Conservation (phyloP, 2,329 filamentous ascomycete species). For the Hymenoscyphus scutula region DNA sequence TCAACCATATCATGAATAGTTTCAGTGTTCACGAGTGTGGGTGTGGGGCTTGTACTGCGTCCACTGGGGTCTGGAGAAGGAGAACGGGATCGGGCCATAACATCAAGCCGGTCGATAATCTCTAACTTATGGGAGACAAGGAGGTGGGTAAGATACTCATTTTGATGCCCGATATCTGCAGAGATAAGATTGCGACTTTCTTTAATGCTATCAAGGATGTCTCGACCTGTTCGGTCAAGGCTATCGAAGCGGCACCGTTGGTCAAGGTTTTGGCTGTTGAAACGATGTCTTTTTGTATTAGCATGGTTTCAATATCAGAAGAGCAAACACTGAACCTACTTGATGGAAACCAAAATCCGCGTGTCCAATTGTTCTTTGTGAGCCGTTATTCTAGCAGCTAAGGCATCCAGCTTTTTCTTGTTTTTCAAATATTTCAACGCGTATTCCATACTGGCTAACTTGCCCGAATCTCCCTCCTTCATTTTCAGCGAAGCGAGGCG, state of each 20-base stretch:
- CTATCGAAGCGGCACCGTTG: slow-evolving; percentile 10
- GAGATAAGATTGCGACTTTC: slow-evolving; percentile 2
- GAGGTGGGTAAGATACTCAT: slow-evolving; percentile 9
- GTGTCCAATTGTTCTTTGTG: too few relatives aligned
- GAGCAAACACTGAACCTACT: too few relatives aligned
- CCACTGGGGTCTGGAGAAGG: background rate
- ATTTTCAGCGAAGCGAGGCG: slow-evolving; percentile 6
- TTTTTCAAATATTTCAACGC: too few relatives aligned
- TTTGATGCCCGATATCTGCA: slow-evolving; percentile 8
- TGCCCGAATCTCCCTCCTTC: background rate
- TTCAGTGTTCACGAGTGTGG: too few relatives aligned
- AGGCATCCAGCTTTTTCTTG: too few relatives aligned
- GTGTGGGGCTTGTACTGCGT: too few relatives aligned
- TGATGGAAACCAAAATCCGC: too few relatives aligned
- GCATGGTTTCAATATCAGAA: background rate
- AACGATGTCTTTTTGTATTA: slow-evolving; percentile 5
- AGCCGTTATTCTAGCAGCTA: too few relatives aligned
- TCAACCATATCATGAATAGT: too few relatives aligned
- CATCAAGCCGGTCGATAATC: slow-evolving; percentile 7
- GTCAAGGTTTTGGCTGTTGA: background rate
- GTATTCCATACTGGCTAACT: background rate
- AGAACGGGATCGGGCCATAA: slow-evolving; percentile 5
- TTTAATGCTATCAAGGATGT: slow-evolving; percentile 10
- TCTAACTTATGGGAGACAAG: background rate
- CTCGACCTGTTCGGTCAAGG: slow-evolving; percentile 9